Conservation (phyloP, 805 yeast genomes). For the Saccharomyces eubayanus region DNA sequence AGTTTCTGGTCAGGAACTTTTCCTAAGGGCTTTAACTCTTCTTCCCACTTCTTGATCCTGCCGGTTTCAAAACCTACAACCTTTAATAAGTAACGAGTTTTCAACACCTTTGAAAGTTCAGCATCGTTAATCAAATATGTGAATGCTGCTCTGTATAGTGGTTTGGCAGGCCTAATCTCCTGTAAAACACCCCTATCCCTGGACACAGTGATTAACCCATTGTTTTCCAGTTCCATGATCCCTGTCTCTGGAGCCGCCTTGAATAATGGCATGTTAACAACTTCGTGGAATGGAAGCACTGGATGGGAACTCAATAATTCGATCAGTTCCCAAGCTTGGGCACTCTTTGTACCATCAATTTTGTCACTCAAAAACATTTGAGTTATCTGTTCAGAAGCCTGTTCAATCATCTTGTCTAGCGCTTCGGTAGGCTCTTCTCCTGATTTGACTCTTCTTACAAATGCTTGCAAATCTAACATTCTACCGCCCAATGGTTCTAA, state of each 20-base stretch:
- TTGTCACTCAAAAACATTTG: constrained; percentile 58
- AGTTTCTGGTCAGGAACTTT: constrained; percentile 44
- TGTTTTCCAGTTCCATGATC: constrained; percentile 64
- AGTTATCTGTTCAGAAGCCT: constrained; percentile 80
- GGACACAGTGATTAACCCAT: constrained; percentile 63
- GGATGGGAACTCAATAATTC: constrained; percentile 49
- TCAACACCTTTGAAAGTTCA: constrained; percentile 50
- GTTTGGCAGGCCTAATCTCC: constrained; percentile 70
- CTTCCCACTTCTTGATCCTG: constrained; percentile 59
- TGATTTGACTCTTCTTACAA: constrained; percentile 74
- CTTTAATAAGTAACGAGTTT: constrained; percentile 48
- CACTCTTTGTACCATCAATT: constrained; percentile 50
- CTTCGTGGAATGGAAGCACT: constrained; percentile 40
- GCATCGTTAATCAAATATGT: constrained; percentile 50
- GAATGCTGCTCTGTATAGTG: constrained; percentile 77
- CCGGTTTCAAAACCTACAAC: constrained; percentile 52
- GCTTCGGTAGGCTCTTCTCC: constrained; percentile 83
- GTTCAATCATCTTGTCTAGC: constrained; percentile 66
- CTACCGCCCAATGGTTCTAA: constrained; percentile 86
- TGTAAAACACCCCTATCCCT: constrained; percentile 69
- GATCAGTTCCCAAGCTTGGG: constrained; percentile 84
- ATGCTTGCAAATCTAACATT: constrained; percentile 86
- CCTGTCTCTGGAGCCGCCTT: constrained; percentile 47
- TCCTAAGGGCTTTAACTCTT: constrained; percentile 56
- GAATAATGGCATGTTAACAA: constrained; percentile 52